Evolutionary conservation across 1,284 basidiomycete species (phyloP).

Genomic region (Puccinia brachypodii): DNA sequence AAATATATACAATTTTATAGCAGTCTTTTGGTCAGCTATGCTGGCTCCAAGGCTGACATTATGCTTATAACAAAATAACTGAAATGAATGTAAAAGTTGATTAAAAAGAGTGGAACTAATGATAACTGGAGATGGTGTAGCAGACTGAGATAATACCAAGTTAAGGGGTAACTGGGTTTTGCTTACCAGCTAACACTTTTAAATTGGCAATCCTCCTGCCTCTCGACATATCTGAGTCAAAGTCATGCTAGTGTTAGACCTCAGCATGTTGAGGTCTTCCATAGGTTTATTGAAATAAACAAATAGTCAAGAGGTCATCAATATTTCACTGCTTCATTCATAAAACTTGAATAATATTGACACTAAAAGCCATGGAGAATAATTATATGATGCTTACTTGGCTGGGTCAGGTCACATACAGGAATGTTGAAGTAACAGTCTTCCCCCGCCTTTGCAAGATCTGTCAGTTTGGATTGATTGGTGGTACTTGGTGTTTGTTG

Average conservation of each 20-base stretch:
- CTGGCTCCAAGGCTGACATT: too few species aligned
- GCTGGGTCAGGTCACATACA: slow-evolving; percentile 23
- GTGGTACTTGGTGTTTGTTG: background rate
- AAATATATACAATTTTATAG: too few species aligned
- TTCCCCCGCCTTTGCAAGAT: slow-evolving; percentile 27
- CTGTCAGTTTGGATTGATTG: slow-evolving; percentile 4
- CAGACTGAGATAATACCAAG: too few species aligned
- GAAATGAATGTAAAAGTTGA: too few species aligned
- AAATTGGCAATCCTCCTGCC: slow-evolving; percentile 40
- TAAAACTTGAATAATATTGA: background rate
- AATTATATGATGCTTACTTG: background rate
- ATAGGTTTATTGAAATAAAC: background rate
- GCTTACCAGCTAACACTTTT: too few species aligned
- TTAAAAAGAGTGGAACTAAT: too few species aligned
- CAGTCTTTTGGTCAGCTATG: too few species aligned
- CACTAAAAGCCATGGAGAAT: background rate
- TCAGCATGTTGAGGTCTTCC: background rate
- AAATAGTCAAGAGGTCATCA: background rate
- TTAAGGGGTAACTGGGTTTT: too few species aligned
- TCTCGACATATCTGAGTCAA: slow-evolving; percentile 42
- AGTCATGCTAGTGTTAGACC: background rate
- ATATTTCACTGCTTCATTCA: background rate
- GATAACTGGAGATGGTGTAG: too few species aligned
- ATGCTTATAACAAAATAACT: too few species aligned
- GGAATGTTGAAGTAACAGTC: slow-evolving; percentile 45